Base-by-base conservation (phyloP, 352 stramenopile genomes). In the Pythium phragmitis region DNA sequence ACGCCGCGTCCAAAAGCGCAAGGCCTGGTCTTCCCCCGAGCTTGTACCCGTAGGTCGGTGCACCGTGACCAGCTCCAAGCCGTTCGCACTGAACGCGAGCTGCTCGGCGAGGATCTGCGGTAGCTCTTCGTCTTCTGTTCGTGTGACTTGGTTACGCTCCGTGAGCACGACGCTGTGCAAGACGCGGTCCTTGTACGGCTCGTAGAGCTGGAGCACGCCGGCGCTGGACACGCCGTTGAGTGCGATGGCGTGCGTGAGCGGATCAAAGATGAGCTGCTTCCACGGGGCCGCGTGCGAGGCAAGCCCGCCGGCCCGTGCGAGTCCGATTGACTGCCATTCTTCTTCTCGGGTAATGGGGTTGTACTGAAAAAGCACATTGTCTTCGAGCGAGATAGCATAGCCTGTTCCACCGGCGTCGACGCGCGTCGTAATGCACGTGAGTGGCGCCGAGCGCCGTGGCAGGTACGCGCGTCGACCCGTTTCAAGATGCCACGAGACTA, bases 401-500 rank as follows among this genome's bases (percentile, higher is more conserved):
- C 80, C 73, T 17, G 65, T 33, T 33, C 54, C 65, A 2, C 67
- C 73, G 8, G 76, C 77, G 26, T 89, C 81, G 2, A 73, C 59
- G 26, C 79, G 77, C 11, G 81, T 71, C 4, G 78, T 68, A 50
- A 96, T 91, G 4, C 59, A 63, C 13, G 74, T 65, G 8, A 96
- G 60, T 0, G 82, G 46, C 11, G 85, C 82, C 55, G 85, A 82
- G 8, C 90, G 81, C 60, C 89, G 88, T 9, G 89, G 89, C 49
- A 96, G 50, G 64, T 95, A 94, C 6, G 82, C 70, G 9, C 83
- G 80, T 19, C 79, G 80, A 17, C 87, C 87, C 2, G 85, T 81
- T 59, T 89, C 85, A 17, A 96, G 48, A 33, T 97, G 84, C 87
- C 89, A 97, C 36, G 86, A 84, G 19, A 97, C 85, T 19, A 97